phyloP scores from a whole-genome alignment of 768 basidiomycete genomes.

The Boletellus ananas region DNA sequence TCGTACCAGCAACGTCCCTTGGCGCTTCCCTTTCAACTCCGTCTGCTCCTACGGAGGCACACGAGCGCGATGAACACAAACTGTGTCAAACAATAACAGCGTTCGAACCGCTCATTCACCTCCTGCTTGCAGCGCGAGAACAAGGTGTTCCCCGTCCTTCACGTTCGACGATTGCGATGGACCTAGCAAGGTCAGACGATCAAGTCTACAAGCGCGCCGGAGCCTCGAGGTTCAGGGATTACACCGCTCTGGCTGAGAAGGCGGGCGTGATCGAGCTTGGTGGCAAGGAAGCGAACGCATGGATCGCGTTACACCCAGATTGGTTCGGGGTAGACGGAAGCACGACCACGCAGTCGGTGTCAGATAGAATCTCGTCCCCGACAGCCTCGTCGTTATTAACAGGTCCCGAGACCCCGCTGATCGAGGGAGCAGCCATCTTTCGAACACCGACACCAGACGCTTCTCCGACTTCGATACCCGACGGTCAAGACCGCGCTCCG shows the following conservation, averaged over 20 bases:
- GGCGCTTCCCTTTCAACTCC: slow-evolving; percentile 4
- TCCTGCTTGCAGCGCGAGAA: slow-evolving; percentile 19
- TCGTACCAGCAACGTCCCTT: neutral
- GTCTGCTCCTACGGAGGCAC: neutral
- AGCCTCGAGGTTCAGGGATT: slow-evolving; percentile 25
- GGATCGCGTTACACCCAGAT: slow-evolving; percentile 28
- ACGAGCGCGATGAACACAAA: slow-evolving; percentile 4
- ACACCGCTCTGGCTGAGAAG: slow-evolving; percentile 24
- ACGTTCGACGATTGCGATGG: slow-evolving; percentile 37
- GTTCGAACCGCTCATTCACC: slow-evolving; percentile 31
- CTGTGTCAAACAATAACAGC: slow-evolving; percentile 14
- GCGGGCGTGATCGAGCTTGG: slow-evolving; percentile 27
- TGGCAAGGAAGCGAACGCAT: slow-evolving; percentile 10
- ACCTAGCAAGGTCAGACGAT: slow-evolving; percentile 30
- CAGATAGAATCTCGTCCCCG: slow-evolving; percentile 6
- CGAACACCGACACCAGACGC: neutral
- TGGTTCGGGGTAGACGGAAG: slow-evolving; percentile 14
- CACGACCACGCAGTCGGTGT: neutral
- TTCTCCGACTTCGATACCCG: neutral
- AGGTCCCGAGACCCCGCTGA: slow-evolving; percentile 4
- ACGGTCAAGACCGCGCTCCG: neutral
- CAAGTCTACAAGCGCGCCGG: slow-evolving; percentile 25
- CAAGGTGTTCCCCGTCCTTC: slow-evolving; percentile 33
- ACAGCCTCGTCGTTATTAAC: slow-evolving; percentile 8
- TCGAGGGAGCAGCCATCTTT: slow-evolving; percentile 1